Base-by-base conservation (phyloP, 176 grass and related monocot genomes). In the Aegilops sharonensis region DNA sequence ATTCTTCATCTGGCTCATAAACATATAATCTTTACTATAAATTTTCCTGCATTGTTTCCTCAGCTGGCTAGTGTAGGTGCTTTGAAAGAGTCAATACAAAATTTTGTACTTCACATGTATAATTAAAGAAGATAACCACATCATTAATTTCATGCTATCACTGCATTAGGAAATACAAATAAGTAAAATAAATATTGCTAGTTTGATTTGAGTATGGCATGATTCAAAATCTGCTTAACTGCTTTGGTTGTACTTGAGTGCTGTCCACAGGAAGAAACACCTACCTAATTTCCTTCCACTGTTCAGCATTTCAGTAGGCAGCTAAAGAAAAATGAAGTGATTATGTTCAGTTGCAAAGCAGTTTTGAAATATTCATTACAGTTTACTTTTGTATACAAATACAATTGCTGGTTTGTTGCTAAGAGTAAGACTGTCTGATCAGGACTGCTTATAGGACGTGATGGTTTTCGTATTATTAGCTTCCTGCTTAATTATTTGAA, bases 291-390 rank as follows among this genome's bases (percentile, higher is more conserved):
- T 52, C 14, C 25, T 72, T 73, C 60, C 21, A 9, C 39, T 78
- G 74, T 68, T 68, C 20, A 24, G 77, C 7, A 2, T 65, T 78
- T 36, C 77, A 72, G 23, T 2, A 78, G 18, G 27, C 8, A 79
- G 48, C 64, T 62, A 18, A 72, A 80, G 52, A 47, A 86, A 72
- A 17, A 32, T 42, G 5, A 86, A 79, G 43, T 71, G n/a, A 79
- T 79, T 79, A 31, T 61, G 18, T 6, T 31, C 20, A 86, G 34
- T 14, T 31, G 69, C 9, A 60, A 31, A 61, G 43, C 2, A 71
- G 24, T 68, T 3, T 82, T 69, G n/a, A 68, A 21, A 52, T 70
- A 14, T 39, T 42, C 6, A 7, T 42, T 30, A 18, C n/a, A 42
- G 32, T n/a, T 66, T 14, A 70, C 31, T 79, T 86, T 8, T 72